Conservation (phyloP, 176 grass and related monocot species). For the Musa schizocarpa region DNA sequence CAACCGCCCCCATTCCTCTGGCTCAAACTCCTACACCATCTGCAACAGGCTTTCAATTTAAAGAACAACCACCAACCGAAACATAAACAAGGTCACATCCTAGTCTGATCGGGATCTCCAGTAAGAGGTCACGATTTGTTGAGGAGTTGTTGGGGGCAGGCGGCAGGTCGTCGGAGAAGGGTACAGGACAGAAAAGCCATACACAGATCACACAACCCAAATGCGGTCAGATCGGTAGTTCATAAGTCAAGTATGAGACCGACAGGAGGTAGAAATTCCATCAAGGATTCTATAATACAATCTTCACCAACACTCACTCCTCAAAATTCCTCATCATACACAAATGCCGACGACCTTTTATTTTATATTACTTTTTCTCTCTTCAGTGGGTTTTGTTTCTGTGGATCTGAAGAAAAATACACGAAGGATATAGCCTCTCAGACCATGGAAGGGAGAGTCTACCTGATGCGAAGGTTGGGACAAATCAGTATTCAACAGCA, state of each 20-base stretch:
- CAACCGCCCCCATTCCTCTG: conserved; percentile 52
- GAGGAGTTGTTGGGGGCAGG: conserved; percentile 44
- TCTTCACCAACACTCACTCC: too few relatives aligned
- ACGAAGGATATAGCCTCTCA: too few relatives aligned
- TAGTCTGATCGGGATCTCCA: background rate
- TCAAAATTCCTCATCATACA: too few relatives aligned
- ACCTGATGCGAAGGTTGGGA: too few relatives aligned
- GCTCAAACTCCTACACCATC: conserved; percentile 29
- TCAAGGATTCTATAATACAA: background rate
- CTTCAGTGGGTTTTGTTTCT: too few relatives aligned
- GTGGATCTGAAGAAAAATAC: too few relatives aligned
- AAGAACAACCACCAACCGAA: conserved; percentile 1
- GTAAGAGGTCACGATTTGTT: conserved; percentile 6
- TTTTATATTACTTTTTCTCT: too few relatives aligned
- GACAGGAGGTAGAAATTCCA: conserved; percentile 3
- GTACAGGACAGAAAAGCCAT: too few relatives aligned
- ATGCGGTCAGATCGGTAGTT: conserved; percentile 36
- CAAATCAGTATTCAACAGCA: too few relatives aligned
- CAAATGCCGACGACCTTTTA: too few relatives aligned
- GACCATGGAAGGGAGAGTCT: too few relatives aligned
- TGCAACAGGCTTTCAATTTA: conserved; percentile 22
- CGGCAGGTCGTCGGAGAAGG: conserved; percentile 24
- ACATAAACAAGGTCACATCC: conserved; percentile 12
- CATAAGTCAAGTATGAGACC: conserved; percentile 30
- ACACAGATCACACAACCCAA: too few relatives aligned